Base-by-base conservation (phyloP, 2,329 filamentous ascomycete species). In the Xylaria arbuscula region DNA sequence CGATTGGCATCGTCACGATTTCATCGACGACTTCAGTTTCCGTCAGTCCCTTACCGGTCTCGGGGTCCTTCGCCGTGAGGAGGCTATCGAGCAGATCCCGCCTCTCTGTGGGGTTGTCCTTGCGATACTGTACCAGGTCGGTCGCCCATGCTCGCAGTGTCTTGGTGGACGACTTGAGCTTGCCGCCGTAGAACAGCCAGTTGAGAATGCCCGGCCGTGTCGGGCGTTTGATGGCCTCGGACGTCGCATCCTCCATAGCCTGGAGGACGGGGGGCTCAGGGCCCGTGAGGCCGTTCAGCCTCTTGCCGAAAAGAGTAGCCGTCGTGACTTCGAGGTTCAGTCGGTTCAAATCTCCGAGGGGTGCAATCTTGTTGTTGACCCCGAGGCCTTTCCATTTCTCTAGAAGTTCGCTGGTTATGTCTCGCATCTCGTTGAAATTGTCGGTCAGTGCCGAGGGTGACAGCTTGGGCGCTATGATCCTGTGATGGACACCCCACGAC, bases 1-100 rank as follows among this genome's bases (percentile, higher is more conserved):
- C 87, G 60, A 89, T 89, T 48, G 91, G 85, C 82, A 92, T 91
- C 2, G 86, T 86, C 62, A 92, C 87, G 72, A 93, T 88, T 76
- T 93, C 90, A 77, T 92, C 88, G 56, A 90, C 84, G 57, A 92
- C 85, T 67, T 87, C 86, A 10, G 86, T 85, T 4, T 91, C 86
- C 4, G 80, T 84, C 71, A 93, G 81, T 2, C 79, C 79, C 67
- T 84, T 81, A 34, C 87, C 88, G 0, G 89, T 91, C 74, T 90
- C 84, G 0, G 88, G 86, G 70, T 93, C 90, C 48, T 82, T 84
- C 13, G 81, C 84, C 63, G 85, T 83, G 67, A 92, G 76, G 76
- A 93, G 81, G 2, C 86, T 84, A 59, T 88, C 83, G 9, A 92
- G 83, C 34, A 92, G 72, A 72, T 92, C 90, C 55, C 86, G 83